Conservation (phyloP, 305 asterid genomes). For the Rubia peregrina region DNA sequence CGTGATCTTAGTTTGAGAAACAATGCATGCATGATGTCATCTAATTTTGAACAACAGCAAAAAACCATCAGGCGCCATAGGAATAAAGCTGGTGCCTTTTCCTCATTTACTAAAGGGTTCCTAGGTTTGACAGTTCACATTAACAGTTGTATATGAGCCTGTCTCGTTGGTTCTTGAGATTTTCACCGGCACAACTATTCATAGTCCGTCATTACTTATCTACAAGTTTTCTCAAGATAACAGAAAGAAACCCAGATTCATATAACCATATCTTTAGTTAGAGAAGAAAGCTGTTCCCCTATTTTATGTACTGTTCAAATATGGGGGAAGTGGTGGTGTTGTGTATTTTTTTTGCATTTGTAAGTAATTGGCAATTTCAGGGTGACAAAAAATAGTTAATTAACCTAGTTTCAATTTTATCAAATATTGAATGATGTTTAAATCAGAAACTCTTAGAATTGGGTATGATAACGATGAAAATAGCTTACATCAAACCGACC, state of each 20-base stretch:
- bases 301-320: neutral
- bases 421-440: neutral
- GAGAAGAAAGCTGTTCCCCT: neutral
- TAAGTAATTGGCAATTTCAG: neutral
- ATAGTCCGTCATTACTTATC: neutral
- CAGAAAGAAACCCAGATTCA: neutral
- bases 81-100: neutral
- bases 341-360: neutral
- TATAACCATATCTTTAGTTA: neutral
- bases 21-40: neutral
- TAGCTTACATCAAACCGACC: neutral
- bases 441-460: neutral
- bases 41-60: neutral
- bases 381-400: neutral
- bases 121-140: neutral
- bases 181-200: neutral
- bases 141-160: neutral
- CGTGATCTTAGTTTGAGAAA: neutral
- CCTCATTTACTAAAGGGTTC: too few species aligned
- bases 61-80: neutral
- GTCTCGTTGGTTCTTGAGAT: neutral
- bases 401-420: neutral
- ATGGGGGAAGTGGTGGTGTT: neutral
- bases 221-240: neutral
- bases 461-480: neutral